Percentiles rank a stretch among this genome's conserved stretches.
Evolutionary conservation across 1,284 basidiomycete species (phyloP).

Genomic region (Peniophora sp.): DNA sequence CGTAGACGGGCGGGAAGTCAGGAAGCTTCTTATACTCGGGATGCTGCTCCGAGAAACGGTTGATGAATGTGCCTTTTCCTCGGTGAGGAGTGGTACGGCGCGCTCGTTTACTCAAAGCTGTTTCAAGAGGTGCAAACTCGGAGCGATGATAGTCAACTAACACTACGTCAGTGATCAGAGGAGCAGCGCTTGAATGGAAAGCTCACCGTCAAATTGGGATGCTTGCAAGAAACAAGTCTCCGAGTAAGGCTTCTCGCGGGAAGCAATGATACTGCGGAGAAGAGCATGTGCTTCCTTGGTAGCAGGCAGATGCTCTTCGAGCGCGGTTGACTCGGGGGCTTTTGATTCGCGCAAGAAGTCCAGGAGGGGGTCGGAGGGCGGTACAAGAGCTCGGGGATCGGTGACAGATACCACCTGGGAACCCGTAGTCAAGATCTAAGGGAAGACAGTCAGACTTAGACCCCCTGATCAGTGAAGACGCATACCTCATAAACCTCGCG

Average conservation of each 20-base stretch:
- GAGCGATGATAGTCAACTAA: neutral
- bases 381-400: slow-evolving; percentile 7
- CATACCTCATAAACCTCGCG: slow-evolving; percentile 9
- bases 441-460: neutral
- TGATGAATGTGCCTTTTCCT: neutral
- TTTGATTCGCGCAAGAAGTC: slow-evolving; percentile 1
- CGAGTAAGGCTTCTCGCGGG: neutral
- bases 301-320: neutral
- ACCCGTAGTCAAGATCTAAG: slow-evolving; percentile 6
- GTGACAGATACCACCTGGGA: slow-evolving; percentile 3
- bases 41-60: neutral
- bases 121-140: neutral
- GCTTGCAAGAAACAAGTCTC: neutral
- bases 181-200: neutral
- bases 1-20: neutral
- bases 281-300: neutral
- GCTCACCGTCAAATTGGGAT: neutral
- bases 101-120: neutral
- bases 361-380: slow-evolving; percentile 9
- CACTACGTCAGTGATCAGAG: neutral
- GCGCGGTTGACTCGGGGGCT: neutral
- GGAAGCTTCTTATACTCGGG: neutral
- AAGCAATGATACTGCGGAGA: neutral
- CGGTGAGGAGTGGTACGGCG: neutral
- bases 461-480: neutral